Conservation (phyloP, 176 grass and related monocot genomes). For the Neostapfia colusana region DNA sequence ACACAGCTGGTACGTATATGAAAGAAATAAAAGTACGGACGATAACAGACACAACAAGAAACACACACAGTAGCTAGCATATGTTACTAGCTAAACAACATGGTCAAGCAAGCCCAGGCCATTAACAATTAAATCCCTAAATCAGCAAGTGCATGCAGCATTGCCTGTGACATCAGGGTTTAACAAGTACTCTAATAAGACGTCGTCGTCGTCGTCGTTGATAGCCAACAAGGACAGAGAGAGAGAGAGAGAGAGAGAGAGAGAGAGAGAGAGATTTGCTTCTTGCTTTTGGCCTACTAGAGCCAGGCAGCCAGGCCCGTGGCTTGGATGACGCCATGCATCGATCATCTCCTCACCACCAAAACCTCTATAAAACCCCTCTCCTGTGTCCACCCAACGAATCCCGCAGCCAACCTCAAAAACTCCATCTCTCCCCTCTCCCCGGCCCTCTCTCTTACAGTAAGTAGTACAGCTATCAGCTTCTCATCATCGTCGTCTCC, state of each 20-base stretch:
- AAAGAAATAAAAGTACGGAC: neutral
- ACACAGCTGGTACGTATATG: too few relatives aligned
- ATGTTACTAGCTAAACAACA: neutral
- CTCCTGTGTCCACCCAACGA: conserved; percentile 40
- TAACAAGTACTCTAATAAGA: neutral
- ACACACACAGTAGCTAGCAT: neutral
- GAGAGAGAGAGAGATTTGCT: neutral
- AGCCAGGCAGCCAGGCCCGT: neutral
- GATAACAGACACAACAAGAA: neutral
- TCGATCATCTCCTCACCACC: conserved; percentile 14
- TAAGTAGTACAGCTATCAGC: neutral
- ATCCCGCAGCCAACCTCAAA: conserved; percentile 3
- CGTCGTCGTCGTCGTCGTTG: conserved; percentile 11
- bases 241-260: neutral
- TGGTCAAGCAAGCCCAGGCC: neutral
- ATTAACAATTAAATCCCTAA: neutral
- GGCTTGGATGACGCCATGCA: conserved; percentile 29
- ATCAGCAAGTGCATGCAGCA: neutral
- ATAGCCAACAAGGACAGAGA: neutral
- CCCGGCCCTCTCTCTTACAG: neutral
- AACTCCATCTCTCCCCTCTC: neutral
- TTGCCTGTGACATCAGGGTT: neutral
- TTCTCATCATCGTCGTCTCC: neutral
- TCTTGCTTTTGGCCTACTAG: conserved; percentile 32
- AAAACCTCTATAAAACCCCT: conserved; percentile 68